phyloP scores from a whole-genome alignment of 2,329 filamentous ascomycete species.

The Endothia cerciana region DNA sequence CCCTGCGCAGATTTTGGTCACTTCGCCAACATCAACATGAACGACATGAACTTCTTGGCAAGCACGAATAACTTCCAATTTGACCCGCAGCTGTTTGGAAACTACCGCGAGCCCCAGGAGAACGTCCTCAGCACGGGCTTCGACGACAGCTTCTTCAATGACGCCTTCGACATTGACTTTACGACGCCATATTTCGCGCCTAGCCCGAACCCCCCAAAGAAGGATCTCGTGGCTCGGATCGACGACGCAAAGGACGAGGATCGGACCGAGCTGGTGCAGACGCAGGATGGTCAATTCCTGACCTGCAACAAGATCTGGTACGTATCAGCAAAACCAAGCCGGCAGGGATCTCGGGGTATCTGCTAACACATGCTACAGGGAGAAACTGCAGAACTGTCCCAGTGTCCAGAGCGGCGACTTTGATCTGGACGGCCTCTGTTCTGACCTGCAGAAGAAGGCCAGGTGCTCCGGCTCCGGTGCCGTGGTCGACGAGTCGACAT shows the following conservation, averaged over 20 bases:
- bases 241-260: slow-evolving; percentile 76
- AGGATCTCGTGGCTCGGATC: slow-evolving; percentile 76
- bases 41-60: slow-evolving; percentile 71
- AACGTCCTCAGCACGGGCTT: slow-evolving; percentile 74
- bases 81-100: slow-evolving; percentile 87
- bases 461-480: slow-evolving; percentile 91
- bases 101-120: slow-evolving; percentile 89
- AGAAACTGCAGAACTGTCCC: slow-evolving; percentile 83
- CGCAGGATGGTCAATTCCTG: slow-evolving; percentile 66
- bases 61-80: slow-evolving; percentile 85
- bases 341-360: not conserved
- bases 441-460: slow-evolving; percentile 91
- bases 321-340: slow-evolving; percentile 39
- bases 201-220: slow-evolving; percentile 56
- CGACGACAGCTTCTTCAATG: slow-evolving; percentile 70
- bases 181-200: slow-evolving; percentile 77
- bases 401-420: slow-evolving; percentile 90
- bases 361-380: slow-evolving; percentile 65
- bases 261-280: slow-evolving; percentile 51
- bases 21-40: slow-evolving; percentile 50
- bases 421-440: slow-evolving; percentile 90
- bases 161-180: slow-evolving; percentile 82
- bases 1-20: slow-evolving; percentile 42
- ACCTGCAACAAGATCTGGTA: slow-evolving; percentile 95
- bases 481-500: slow-evolving; percentile 86